These are phyloP conservation scores for Pythium sp. DNA, from an alignment of 352 stramenopile species.

Conservation along the genomic window DNA sequence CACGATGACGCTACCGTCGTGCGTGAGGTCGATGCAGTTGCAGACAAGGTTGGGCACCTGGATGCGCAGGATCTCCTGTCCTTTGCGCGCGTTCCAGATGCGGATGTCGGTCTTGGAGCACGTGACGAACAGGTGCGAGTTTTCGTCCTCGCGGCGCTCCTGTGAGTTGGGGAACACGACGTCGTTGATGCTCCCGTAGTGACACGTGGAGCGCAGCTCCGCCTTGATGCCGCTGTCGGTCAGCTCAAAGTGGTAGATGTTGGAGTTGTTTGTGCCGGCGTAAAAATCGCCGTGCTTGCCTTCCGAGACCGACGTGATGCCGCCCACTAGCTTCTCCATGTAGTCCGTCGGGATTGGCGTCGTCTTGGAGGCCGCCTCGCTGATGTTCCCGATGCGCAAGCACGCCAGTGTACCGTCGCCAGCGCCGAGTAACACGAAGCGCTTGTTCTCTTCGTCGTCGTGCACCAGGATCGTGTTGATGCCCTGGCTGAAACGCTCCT, in stretches of 20 bases:
- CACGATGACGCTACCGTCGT: constrained; percentile 88
- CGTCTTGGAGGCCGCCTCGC: constrained; percentile 57
- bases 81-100: constrained; percentile 92
- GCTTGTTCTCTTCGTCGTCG: constrained; percentile 86
- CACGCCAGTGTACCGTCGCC: constrained; percentile 91
- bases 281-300: constrained; percentile 86
- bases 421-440: constrained; percentile 86
- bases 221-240: constrained; percentile 30
- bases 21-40: constrained; percentile 90
- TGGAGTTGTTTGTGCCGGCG: constrained; percentile 91
- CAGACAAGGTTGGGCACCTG: constrained; percentile 97
- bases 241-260: constrained; percentile 91
- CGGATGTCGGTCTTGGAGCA: constrained; percentile 94
- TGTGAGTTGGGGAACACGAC: constrained; percentile 87
- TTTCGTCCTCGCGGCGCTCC: constrained; percentile 58
- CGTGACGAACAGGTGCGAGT: constrained; percentile 94
- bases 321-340: constrained; percentile 87
- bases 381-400: constrained; percentile 70
- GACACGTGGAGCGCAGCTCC: constrained; percentile 88
- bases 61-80: constrained; percentile 95
- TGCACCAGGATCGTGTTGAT: constrained; percentile 86
- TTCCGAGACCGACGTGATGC: constrained; percentile 89
- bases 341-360: constrained; percentile 61
- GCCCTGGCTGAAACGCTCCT: constrained; percentile 92
- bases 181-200: constrained; percentile 92